Conservation (phyloP, 2,329 filamentous ascomycete species). For the Paracoccidioides lutzii region DNA sequence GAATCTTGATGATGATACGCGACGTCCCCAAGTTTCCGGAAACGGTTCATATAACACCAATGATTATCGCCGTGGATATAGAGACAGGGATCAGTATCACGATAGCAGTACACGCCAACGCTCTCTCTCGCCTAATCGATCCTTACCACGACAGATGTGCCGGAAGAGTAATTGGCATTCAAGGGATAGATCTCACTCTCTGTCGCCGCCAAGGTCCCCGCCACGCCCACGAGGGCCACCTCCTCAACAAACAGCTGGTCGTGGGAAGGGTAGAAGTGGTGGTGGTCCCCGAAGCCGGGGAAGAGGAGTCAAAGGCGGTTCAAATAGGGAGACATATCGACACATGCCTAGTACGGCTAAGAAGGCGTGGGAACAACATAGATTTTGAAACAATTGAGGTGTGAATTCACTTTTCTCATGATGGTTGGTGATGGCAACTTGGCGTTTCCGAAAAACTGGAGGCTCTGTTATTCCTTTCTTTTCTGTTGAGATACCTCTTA, state of each 20-base stretch:
- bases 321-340: conserved; percentile 19
- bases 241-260: conserved; percentile 1
- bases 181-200: conserved; percentile 1
- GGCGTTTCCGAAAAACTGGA: not conserved
- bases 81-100: conserved; percentile 19
- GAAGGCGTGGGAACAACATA: conserved; percentile 22
- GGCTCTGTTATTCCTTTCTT: not conserved
- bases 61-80: conserved; percentile 9
- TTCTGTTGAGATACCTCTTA: not conserved
- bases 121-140: conserved; percentile 21
- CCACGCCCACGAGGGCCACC: conserved; percentile 11
- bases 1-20: conserved; percentile 14
- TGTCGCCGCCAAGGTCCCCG: conserved; percentile 14
- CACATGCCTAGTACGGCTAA: conserved; percentile 22
- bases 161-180: conserved; percentile 14
- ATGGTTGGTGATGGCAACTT: not conserved
- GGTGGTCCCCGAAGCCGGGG: conserved; percentile 14
- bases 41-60: conserved; percentile 7
- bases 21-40: conserved; percentile 4
- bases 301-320: conserved; percentile 6
- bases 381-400: conserved; percentile 12
- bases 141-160: conserved; percentile 8
- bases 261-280: conserved; percentile 11
- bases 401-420: not conserved
- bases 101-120: conserved; percentile 17